Evolutionary conservation across 805 yeast species (phyloP), one percentile per base, ranked within the genome.

Genomic region (Pichia phayaonensis): DNA sequence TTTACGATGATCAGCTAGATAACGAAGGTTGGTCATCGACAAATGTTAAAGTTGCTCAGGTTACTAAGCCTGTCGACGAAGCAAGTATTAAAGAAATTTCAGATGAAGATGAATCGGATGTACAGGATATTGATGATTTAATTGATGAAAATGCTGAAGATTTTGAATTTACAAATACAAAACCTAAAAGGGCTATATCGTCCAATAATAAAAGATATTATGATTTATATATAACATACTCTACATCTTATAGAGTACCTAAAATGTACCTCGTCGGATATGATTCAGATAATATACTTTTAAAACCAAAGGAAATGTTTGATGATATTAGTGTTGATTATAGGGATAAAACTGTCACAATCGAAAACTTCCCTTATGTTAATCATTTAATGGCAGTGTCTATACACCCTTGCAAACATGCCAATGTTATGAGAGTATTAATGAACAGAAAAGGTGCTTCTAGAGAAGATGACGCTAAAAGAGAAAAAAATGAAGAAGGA

Each of bases 351-450:
- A 94, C 99, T 1, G 99, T 92, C 21, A 94, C 99, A 0, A 92
- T 94, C 52, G 99, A 94, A 67, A 81, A 80, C 55, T 83, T 96
- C 7, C 98, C 99, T 13, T 90, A 90, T 59, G 75, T 83, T 47
- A 80, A 77, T 45, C 80, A 83, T 61, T 77, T 86, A 44, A 85
- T 94, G 0, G 74, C 86, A 0, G 90, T 94, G 8, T 87, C 96
- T 8, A 92, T 94, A 46, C 99, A 94, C 64, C 99, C 99, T 1
- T 94, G 99, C 65, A 83, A 84, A 57, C 99, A 94, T 65, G 90
- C 98, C 1, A 81, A 84, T 40, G 99, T 94, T 21, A 94, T 94
- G 99, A 83, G 81, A 59, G 85, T 90, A 42, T 72, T 94, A 54
- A 80, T 94, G 77, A 84, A 81, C 51, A 73, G 83, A 54, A 89